phyloP scores from a whole-genome alignment of 305 asterid species.

The Fraxinus ornus region DNA sequence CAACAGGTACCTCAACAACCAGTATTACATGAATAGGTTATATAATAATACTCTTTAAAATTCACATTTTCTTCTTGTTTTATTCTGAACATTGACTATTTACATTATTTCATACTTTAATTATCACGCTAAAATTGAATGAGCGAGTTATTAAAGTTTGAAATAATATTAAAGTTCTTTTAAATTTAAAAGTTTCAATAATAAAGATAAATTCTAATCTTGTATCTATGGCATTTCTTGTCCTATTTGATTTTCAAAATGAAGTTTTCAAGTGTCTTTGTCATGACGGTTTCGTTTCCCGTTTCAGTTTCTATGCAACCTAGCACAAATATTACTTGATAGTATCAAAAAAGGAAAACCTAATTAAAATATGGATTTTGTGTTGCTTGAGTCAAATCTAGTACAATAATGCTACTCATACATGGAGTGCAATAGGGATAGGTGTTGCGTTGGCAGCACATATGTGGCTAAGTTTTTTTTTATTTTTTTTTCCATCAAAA shows the following conservation, averaged over 20 bases:
- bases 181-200: no score
- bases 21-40: background rate
- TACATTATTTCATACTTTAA: no score
- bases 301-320: background rate
- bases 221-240: background rate
- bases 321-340: background rate
- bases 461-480: no score
- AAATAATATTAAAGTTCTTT: no score
- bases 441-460: no score
- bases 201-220: no score
- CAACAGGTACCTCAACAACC: constrained; percentile 56
- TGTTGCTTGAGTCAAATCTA: background rate
- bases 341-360: no score
- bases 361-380: background rate
- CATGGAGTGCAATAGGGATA: no score
- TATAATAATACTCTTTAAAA: background rate
- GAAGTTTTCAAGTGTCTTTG: background rate
- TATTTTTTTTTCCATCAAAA: no score
- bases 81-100: background rate
- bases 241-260: background rate
- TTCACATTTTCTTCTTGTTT: background rate
- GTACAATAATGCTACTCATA: background rate
- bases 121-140: background rate
- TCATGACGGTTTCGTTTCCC: background rate
- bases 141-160: background rate